A percentile compares a stretch with the other conserved stretches of the same genome.
Evolutionary conservation across 148 eudicot genomes (phyloP).

Genomic region (Camellia granthamiana): DNA sequence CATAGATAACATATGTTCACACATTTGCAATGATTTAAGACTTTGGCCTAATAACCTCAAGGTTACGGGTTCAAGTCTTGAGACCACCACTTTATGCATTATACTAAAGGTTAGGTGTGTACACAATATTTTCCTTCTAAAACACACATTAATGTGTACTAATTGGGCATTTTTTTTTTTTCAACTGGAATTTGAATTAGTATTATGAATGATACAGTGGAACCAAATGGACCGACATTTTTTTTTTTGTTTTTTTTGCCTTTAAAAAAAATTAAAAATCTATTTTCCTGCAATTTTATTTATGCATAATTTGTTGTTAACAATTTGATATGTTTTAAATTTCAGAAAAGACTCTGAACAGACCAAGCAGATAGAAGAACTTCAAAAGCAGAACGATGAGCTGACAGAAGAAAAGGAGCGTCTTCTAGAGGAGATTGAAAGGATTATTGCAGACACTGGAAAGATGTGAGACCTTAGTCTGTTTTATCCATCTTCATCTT

Average conservation of each 20-base stretch:
- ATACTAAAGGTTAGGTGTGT: too few relatives aligned
- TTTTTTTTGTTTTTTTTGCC: background rate
- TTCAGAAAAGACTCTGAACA: conserved; percentile 63
- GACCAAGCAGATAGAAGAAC: conserved; percentile 59
- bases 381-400: conserved; percentile 44
- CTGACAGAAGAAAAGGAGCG: conserved; percentile 48
- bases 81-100: too few relatives aligned
- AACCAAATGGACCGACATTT: background rate
- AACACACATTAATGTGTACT: too few relatives aligned
- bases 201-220: background rate
- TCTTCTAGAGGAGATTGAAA: conserved; percentile 54
- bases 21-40: too few relatives aligned
- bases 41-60: too few relatives aligned
- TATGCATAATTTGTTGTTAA: background rate
- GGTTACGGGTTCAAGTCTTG: too few relatives aligned
- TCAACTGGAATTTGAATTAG: background rate
- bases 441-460: conserved; percentile 35
- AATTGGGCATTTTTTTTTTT: too few relatives aligned
- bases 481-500: background rate
- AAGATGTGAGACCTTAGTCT: conserved; percentile 15
- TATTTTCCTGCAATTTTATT: too few relatives aligned
- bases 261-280: too few relatives aligned
- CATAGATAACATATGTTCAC: too few relatives aligned
- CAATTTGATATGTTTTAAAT: background rate
- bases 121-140: too few relatives aligned